Percentiles rank a stretch among this genome's conserved stretches.
Conservation (phyloP, 306 rosid genomes). For the Hippophae gyantsensis region DNA sequence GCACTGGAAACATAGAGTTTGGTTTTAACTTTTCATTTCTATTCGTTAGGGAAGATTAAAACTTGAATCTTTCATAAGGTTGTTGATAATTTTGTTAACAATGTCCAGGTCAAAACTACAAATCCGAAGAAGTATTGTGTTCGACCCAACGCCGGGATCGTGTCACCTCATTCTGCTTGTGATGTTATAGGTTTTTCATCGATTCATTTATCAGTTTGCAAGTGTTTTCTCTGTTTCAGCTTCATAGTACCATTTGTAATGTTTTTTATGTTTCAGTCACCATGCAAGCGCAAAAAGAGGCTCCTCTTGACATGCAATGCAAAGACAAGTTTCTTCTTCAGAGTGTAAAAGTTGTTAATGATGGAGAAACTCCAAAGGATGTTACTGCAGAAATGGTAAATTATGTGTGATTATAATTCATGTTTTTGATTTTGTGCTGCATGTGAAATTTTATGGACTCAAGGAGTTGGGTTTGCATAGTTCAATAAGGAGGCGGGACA, state of each 20-base stretch:
- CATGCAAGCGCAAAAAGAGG: slow-evolving; percentile 93
- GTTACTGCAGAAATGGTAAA: slow-evolving; percentile 77
- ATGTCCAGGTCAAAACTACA: slow-evolving; percentile 74
- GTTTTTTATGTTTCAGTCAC: slow-evolving; percentile 40
- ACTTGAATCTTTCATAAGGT: slow-evolving; percentile 3
- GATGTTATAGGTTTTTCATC: slow-evolving; percentile 62
- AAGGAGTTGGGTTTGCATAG: slow-evolving; percentile 36
- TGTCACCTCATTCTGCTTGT: slow-evolving; percentile 74
- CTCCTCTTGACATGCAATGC: slow-evolving; percentile 77
- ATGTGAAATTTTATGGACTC: slow-evolving; percentile 21
- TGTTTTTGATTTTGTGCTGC: slow-evolving; percentile 1
- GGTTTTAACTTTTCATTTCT: not conserved
- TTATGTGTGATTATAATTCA: slow-evolving; percentile 4
- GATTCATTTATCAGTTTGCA: not conserved
- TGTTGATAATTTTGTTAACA: slow-evolving; percentile 9
- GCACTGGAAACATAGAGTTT: not conserved
- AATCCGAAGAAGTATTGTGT: slow-evolving; percentile 95
- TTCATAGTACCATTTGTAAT: slow-evolving; percentile 1
- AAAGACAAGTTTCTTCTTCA: slow-evolving; percentile 94
- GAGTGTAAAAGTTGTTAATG: slow-evolving; percentile 44
- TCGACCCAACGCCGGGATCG: slow-evolving; percentile 92
- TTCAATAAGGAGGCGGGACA: slow-evolving; percentile 81
- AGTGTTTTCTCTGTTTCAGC: not conserved
- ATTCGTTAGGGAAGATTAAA: not conserved
- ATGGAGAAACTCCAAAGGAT: slow-evolving; percentile 48